Base-by-base conservation (phyloP, 768 basidiomycete genomes). In the Kwoniella europaea region DNA sequence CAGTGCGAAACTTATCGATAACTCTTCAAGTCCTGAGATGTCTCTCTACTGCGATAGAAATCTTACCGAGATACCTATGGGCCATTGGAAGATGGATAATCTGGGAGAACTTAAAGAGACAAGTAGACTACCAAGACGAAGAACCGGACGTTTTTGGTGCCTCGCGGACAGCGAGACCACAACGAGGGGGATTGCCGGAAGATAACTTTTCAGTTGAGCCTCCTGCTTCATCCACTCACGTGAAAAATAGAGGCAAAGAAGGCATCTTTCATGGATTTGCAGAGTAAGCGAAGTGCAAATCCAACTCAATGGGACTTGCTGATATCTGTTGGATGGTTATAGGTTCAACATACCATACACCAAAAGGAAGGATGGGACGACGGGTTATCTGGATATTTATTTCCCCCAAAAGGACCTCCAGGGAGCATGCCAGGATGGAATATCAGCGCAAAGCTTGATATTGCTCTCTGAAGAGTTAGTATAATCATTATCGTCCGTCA, bases 1-100 rank as follows among this genome's bases (percentile, higher is more conserved):
- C 2, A 24, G 67, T 68, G 4, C 67, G 61, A 16, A 68, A 72
- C 18, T 9, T 72, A 10, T 52, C 43, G 10, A 16, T 72, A 15
- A 46, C 24, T 10, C 22, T 72, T n/a, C 35, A 54, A 6, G 20
- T 53, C 41, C 5, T 59, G 1, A n/a, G 44, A 24, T 68, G 68
- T 44, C 12, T 63, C 35, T 20, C 5, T 0, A 56, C 54, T 53
- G 7, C 59, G 24, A 7, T 27, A 20, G 35, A 35, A 15, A 71
- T 20, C 15, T 20, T 29, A 43, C 35, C 63, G 41, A 69, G 53
- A 13, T 22, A 16, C 6, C 12, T 53, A 6, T 55, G 43, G 15
- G 15, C 24, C 43, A 50, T 44, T n/a, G 43, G 42, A 42, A 42
- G 44, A 63, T 63, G 46, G 12, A 44, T 63, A 12, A 12, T 63